Evolutionary conservation across 257 asterid genomes (phyloP), one percentile per base, ranked within the genome.

Genomic region (Penstemon barbatus): DNA sequence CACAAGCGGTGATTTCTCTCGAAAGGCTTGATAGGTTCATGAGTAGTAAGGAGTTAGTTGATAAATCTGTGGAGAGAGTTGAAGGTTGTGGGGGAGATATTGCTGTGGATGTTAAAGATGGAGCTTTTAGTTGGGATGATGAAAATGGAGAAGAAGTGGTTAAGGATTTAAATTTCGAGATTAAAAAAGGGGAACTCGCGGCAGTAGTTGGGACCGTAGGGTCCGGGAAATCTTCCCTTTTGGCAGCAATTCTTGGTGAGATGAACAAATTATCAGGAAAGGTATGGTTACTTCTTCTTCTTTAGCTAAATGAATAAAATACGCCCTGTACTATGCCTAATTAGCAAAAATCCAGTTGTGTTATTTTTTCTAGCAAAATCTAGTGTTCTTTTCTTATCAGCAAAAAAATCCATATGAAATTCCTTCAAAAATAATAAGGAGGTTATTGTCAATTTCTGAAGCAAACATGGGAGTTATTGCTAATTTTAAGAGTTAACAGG

Each of bases 121-220:
- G 92, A 59, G 38, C 70, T 37, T 94, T 91, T 66, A 80, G 92
- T 57, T 94, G 99, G 99, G 96, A 94, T 1, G 99, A 94, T 10
- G 97, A 89, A 18, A 76, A 54, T 51, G 82, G 80, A 4, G 87
- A 83, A 33, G 86, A 66, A 51, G 89, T 63, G 0, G 86, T 94
- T 57, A 89, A 76, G 67, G 69, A 70, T 36, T 71, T 89, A 68
- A 82, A 78, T 56, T 84, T 94, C 4, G 82, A 65, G 66, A 84
- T 89, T 4, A 80, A 53, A 38, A 94, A 91, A 72, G 96, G 97
- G 60, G 86, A 89, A 33, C 95, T 91, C 59, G 81, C 88, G 0
- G 97, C 97, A 0, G 69, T 94, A 39, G 99, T 94, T 43, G 99
- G 99, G 67, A 94, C 96, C 1, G 99, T 94, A 3, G 99, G 99